Conservation (phyloP, 192 early-diverging fungal species). For the Pilobolus umbonatus region DNA sequence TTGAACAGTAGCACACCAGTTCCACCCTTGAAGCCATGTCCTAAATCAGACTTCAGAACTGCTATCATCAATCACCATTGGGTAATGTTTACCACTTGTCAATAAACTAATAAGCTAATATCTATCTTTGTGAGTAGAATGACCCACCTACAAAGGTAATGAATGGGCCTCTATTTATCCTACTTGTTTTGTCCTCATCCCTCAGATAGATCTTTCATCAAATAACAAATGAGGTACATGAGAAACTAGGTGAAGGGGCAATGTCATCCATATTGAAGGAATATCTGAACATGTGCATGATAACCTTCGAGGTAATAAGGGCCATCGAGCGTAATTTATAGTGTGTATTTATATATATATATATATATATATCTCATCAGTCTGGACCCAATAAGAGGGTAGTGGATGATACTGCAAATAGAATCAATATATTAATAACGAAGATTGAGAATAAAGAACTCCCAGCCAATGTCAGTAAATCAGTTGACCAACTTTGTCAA, state of each 20-base stretch:
- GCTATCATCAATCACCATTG: conserved; percentile 9
- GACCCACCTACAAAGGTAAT: conserved; percentile 13
- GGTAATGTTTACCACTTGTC: background rate
- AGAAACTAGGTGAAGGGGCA: background rate
- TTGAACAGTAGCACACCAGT: background rate
- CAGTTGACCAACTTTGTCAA: background rate
- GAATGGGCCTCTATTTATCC: background rate
- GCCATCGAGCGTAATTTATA: no score
- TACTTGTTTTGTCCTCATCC: background rate
- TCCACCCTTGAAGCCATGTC: background rate
- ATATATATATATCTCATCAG: background rate
- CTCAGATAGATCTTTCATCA: conserved; percentile 1
- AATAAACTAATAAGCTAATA: no score
- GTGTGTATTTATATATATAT: background rate
- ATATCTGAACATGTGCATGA: background rate
- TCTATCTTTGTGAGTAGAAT: background rate
- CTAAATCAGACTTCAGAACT: background rate
- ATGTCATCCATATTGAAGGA: background rate
- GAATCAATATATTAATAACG: background rate
- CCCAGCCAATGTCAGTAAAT: background rate
- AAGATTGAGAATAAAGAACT: conserved; percentile 4
- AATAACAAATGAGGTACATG: background rate
- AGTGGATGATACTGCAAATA: conserved; percentile 4
- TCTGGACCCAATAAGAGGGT: conserved; percentile 8
- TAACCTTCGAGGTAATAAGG: background rate